Base-by-base conservation (phyloP, 331 rosid species). In the Arachis monticola region DNA sequence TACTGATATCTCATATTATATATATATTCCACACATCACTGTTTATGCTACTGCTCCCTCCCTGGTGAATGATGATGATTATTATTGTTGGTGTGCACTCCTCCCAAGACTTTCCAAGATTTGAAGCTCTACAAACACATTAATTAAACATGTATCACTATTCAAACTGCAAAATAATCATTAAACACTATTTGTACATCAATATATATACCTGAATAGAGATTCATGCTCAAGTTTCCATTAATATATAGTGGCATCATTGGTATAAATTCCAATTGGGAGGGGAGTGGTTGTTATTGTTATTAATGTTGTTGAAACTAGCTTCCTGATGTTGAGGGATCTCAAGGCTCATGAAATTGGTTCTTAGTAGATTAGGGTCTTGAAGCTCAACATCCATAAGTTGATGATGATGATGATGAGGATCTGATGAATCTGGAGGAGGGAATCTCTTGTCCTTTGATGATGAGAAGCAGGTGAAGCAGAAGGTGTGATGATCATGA, bases 231-330 rank as follows among this genome's bases (percentile, higher is more conserved):
- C 17, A 86, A 77, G 76, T 80, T 73, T 11, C 67, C 70, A 63
- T 10, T 57, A 57, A 52, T 69, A 38, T 38, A 38, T 38, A 3
- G 30, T 27, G 60, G 75, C 69, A 47, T 71, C 10, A 10, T 74
- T 81, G 58, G 63, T 60, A 68, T 27, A 27, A 27, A 27, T 82
- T 87, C 92, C 87, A 88, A 80, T 80, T 80, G 10, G 75, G 79
- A 75, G 83, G 45, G 7, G 73, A 32, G 14, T 6, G 30, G 55
- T 6, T 0, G 57, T 27, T 11, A 38, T 3, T 71, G 30, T 27
- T 27, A 27, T 27, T 27, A 27, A 27, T 27, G 62, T 74, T 64
- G 77, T 66, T 63, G 75, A 13, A 12, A 42, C 80, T 31, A 53
- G 44, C 58, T 60, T 73, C 81, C 22, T 77, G 41, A 38, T 38